Conservation (phyloP, 306 rosid species). For the Pterocarpus macrocarpus region DNA sequence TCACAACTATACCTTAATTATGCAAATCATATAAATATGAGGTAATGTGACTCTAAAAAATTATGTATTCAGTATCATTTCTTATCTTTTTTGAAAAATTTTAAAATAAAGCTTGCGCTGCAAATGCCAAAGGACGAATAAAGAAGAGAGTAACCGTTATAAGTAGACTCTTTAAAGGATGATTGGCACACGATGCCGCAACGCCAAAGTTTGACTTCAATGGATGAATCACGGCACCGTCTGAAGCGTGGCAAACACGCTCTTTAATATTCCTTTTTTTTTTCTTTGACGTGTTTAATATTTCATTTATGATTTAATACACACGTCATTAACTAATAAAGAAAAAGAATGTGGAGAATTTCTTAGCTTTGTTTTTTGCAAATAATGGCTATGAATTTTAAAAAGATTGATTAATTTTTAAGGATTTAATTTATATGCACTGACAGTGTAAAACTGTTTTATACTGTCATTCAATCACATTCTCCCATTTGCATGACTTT, state of each 20-base stretch:
- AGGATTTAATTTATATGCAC: too few relatives aligned
- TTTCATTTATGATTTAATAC: background rate
- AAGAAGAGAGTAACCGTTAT: constrained; percentile 39
- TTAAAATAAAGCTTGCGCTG: constrained; percentile 33
- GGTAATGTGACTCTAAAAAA: background rate
- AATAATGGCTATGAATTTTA: background rate
- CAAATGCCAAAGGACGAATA: constrained; percentile 14
- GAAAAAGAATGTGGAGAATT: background rate
- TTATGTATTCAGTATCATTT: background rate
- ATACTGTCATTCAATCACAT: too few relatives aligned
- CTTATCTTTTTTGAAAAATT: background rate
- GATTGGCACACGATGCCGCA: constrained; percentile 45
- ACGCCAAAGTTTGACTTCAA: constrained; percentile 39
- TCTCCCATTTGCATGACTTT: too few relatives aligned
- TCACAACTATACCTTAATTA: background rate
- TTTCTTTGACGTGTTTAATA: background rate
- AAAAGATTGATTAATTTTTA: too few relatives aligned
- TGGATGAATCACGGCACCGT: constrained; percentile 41
- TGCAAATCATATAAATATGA: background rate
- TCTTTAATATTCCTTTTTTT: background rate
- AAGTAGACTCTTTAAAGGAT: background rate
- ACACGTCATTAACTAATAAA: background rate
- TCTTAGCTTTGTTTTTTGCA: background rate
- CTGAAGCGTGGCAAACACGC: constrained; percentile 36
- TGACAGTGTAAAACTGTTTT: too few relatives aligned